phyloP scores from a whole-genome alignment of 1,284 basidiomycete genomes.

The Pseudozyma sp. region DNA sequence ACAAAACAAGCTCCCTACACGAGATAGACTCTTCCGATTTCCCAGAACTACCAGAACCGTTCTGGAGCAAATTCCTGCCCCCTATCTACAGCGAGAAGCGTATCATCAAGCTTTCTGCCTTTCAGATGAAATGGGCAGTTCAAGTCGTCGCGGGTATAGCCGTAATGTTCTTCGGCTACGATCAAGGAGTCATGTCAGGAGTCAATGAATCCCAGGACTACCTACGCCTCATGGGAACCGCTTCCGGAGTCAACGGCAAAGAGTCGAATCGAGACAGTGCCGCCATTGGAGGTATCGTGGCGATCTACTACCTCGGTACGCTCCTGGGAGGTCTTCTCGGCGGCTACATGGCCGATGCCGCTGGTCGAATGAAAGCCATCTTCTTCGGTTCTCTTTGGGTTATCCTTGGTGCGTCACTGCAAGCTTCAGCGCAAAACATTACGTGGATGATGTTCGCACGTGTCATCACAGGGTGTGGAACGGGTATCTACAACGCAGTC shows the following conservation, averaged over 20 bases:
- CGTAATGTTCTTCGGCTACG: conserved; percentile 35
- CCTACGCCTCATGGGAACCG: conserved; percentile 32
- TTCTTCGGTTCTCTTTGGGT: conserved; percentile 32
- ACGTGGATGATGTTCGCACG: conserved; percentile 30
- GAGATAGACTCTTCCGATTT: conserved; percentile 17
- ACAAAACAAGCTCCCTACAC: conserved; percentile 10
- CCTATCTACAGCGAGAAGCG: conserved; percentile 31
- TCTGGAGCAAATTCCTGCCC: conserved; percentile 31
- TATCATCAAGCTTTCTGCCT: conserved; percentile 18
- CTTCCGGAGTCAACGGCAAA: conserved; percentile 22
- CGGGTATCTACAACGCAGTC: conserved; percentile 15
- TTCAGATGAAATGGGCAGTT: conserved; percentile 43
- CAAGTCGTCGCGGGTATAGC: conserved; percentile 35
- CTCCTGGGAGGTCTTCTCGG: conserved; percentile 29
- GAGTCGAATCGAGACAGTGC: conserved; percentile 24
- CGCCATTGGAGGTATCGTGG: conserved; percentile 23
- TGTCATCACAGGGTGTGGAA: conserved; percentile 13
- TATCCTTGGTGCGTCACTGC: conserved; percentile 21
- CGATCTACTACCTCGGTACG: conserved; percentile 30
- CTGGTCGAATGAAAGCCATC: conserved; percentile 34
- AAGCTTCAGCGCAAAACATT: conserved; percentile 30
- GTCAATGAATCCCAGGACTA: conserved; percentile 39
- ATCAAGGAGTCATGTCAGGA: conserved; percentile 35
- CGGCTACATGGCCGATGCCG: conserved; percentile 29
- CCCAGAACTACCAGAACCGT: conserved; percentile 24